These are phyloP conservation scores for Lycium barbarum DNA, from an alignment of 257 asterid species.

Conservation along the genomic window DNA sequence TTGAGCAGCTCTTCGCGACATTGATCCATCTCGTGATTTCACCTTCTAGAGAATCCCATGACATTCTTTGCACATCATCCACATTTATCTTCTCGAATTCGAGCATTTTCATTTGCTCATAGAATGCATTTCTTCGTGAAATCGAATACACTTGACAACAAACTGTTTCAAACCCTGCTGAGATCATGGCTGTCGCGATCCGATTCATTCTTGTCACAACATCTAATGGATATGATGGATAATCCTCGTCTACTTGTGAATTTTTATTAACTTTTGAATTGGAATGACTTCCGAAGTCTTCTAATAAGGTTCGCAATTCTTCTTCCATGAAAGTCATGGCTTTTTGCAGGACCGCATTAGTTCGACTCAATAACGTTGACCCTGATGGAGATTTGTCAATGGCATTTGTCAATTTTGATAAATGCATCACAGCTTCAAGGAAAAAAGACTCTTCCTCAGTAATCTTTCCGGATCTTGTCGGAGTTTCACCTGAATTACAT, in stretches of 20 bases:
- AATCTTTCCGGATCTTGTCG: slow-evolving; percentile 39
- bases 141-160: slow-evolving; percentile 71
- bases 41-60: slow-evolving; percentile 70
- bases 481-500: slow-evolving; percentile 40
- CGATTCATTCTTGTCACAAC: slow-evolving; percentile 51
- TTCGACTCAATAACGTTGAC: slow-evolving; percentile 46
- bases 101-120: slow-evolving; percentile 53
- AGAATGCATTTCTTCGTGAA: slow-evolving; percentile 61
- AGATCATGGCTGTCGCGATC: slow-evolving; percentile 67
- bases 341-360: slow-evolving; percentile 60
- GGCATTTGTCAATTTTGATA: slow-evolving; percentile 53
- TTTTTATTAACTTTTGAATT: slow-evolving; percentile 21
- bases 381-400: slow-evolving; percentile 53
- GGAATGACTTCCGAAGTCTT: slow-evolving; percentile 41
- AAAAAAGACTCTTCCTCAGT: slow-evolving; percentile 59
- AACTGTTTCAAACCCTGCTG: slow-evolving; percentile 72
- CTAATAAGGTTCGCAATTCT: slow-evolving; percentile 63
- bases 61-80: slow-evolving; percentile 68
- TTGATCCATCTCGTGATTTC: slow-evolving; percentile 77
- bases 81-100: slow-evolving; percentile 69
- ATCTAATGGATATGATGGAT: slow-evolving; percentile 54
- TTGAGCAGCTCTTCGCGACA: slow-evolving; percentile 56
- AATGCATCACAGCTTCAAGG: slow-evolving; percentile 59
- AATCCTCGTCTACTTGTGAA: slow-evolving; percentile 40
- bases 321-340: slow-evolving; percentile 87